Base-by-base conservation (phyloP, 2,329 filamentous ascomycete genomes). In the Hypoxylon sp. region DNA sequence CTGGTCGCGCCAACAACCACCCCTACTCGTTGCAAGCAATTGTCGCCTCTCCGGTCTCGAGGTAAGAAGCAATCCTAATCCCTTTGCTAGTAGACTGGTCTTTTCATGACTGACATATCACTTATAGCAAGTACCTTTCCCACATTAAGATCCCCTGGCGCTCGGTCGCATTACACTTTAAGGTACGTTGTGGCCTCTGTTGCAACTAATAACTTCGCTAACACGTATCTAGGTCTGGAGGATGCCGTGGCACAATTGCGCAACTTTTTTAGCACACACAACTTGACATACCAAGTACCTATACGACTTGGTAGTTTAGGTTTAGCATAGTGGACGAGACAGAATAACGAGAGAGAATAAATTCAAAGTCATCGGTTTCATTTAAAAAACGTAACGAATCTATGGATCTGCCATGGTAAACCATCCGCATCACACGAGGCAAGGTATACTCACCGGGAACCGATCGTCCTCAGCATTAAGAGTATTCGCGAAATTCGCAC, bases 371-470 rank as follows among this genome's bases (percentile, higher is more conserved):
- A 51, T 30, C 20, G 44, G 31, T 31, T 60, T 63, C 51, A 67
- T 50, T 63, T 63, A 62, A 22, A 49, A 49, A 42, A 66, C 48
- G 22, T 31, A 33, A 51, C 61, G 40, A 60, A 37, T 40, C 61
- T 66, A 61, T 61, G 66, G 44, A 58, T 46, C 30, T 65, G 64
- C 35, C 59, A 61, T 62, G 72, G 54, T 54, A 56, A 60, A 61
- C 64, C 30, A 46, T 27, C 25, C 25, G 48, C 13, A 22, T 63
- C 49, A 50, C 31, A 65, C 42, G 46, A 53, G 54, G 62, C n/a
- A 61, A 64, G 66, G 59, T 72, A 75, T 76, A 77, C 75, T 76
- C 72, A 76, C 75, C 72, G 65, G 64, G 44, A 64, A 65, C 58
- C 63, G 51, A 51, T 62, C 67, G 48, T 55, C 40, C 33, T 11